Evolutionary conservation across 768 basidiomycete species (phyloP), one percentile per base, ranked within the genome.

Genomic region (Boletus eberwhitei): DNA sequence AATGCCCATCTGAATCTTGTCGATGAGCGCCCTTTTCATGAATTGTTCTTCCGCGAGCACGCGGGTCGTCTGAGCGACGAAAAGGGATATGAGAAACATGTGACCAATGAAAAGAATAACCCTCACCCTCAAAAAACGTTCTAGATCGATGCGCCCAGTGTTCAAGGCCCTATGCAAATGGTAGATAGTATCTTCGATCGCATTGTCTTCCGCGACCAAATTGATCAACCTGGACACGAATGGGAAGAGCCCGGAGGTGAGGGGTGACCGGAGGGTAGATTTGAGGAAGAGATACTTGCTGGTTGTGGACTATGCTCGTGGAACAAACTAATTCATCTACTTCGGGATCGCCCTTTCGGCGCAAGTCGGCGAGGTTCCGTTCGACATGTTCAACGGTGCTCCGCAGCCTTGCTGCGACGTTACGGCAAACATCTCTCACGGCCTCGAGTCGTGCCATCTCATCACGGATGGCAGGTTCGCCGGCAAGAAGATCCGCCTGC

Each of bases 141-240:
- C 96, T 52, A 98, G 80, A 75, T 98, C 96, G 58, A 98, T 87
- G 54, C 93, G 84, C 1, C 91, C 91, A 49, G 87, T 77, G 67
- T 97, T 97, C 59, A 99, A 77, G 0, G 94, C 96, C 57, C 94
- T 82, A 60, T 95, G 93, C 44, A 99, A 81, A 70, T 98, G 94
- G 74, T 98, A 99, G 55, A 97, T 89, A 43, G 96, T 96, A 70
- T 98, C 97, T 73, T 98, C 96, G 67, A 98, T 94, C 2, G 96
- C 93, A 64, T 93, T 94, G 71, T 98, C 97, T 71, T 99, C 97
- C n/a, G 97, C 95, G n/a, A 98, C 88, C 29, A 98, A 79, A 67
- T 98, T 91, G 61, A 98, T 86, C 22, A 99, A 77, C 73, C 96
- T 98, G 67, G 46, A 32, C 42, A 53, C 41, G 31, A 44, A 36